phyloP scores from a whole-genome alignment of 805 yeast genomes.

The Spathaspora hagerdaliae region DNA sequence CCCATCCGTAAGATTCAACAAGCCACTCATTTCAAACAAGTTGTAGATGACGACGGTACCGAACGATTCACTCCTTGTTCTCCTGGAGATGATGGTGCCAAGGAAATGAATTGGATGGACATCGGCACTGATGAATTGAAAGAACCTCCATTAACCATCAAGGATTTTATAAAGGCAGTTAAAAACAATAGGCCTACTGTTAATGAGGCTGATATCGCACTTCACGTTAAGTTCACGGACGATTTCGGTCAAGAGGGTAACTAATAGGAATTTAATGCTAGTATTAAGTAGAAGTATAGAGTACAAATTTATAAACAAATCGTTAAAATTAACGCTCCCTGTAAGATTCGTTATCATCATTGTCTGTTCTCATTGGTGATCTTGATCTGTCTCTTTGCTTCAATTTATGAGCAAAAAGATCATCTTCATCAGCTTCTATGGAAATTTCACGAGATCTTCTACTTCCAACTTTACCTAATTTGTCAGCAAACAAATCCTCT shows the following conservation, averaged over 20 bases:
- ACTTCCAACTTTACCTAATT: slow-evolving; percentile 8
- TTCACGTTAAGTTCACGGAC: slow-evolving; percentile 82
- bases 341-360: neutral
- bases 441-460: slow-evolving; percentile 1
- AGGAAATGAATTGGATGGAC: slow-evolving; percentile 92
- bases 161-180: slow-evolving; percentile 90
- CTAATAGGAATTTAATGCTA: slow-evolving; percentile 20
- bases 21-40: slow-evolving; percentile 89
- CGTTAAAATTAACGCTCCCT: neutral
- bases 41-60: slow-evolving; percentile 36
- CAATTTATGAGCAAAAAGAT: slow-evolving; percentile 31
- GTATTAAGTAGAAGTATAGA: too few relatives aligned
- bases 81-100: slow-evolving; percentile 88
- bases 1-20: slow-evolving; percentile 93
- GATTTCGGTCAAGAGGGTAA: slow-evolving; percentile 99
- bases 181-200: slow-evolving; percentile 94
- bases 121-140: slow-evolving; percentile 81
- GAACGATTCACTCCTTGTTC: slow-evolving; percentile 84
- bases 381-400: slow-evolving; percentile 19
- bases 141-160: slow-evolving; percentile 86
- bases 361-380: slow-evolving; percentile 14
- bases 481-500: slow-evolving; percentile 36
- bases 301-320: too few relatives aligned
- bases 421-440: slow-evolving; percentile 20
- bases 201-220: slow-evolving; percentile 73